phyloP scores from a whole-genome alignment of 2,329 filamentous ascomycete species.

The Fusarium beomiforme region DNA sequence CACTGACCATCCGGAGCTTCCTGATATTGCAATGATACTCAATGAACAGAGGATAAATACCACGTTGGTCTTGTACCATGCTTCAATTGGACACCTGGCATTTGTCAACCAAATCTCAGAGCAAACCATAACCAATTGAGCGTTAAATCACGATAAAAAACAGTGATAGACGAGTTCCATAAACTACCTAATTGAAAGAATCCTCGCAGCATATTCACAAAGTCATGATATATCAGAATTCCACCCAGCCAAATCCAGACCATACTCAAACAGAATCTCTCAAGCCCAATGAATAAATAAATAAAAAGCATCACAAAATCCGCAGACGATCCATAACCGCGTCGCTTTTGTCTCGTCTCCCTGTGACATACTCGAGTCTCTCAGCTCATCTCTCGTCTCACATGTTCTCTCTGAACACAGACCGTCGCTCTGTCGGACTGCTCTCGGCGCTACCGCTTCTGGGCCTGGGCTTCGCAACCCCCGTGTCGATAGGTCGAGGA shows the following conservation, averaged over 20 bases:
- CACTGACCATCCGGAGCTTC: constrained; percentile 19
- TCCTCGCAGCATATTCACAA: constrained; percentile 5
- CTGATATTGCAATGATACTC: neutral
- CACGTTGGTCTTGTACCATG: neutral
- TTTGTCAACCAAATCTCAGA: neutral
- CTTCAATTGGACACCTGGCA: constrained; percentile 2
- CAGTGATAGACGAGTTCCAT: constrained; percentile 14
- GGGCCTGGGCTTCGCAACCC: constrained; percentile 44
- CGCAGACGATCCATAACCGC: constrained; percentile 5
- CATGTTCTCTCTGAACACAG: constrained; percentile 76
- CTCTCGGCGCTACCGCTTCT: constrained; percentile 54
- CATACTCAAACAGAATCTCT: constrained; percentile 5
- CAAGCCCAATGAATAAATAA: neutral
- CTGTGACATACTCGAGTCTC: neutral
- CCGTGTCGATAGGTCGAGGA: constrained; percentile 74
- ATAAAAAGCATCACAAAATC: neutral
- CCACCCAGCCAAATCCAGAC: constrained; percentile 25
- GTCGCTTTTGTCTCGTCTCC: constrained; percentile 9
- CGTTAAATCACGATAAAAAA: constrained; percentile 13
- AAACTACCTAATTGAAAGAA: constrained; percentile 20
- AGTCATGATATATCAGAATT: constrained; percentile 37
- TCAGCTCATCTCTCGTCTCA: constrained; percentile 46
- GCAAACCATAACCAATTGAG: constrained; percentile 29
- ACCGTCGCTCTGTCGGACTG: constrained; percentile 74
- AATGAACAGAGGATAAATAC: neutral